Evolutionary conservation across 148 eudicot genomes (phyloP), one percentile per base, ranked within the genome.

Genomic region (Beta vulgaris): DNA sequence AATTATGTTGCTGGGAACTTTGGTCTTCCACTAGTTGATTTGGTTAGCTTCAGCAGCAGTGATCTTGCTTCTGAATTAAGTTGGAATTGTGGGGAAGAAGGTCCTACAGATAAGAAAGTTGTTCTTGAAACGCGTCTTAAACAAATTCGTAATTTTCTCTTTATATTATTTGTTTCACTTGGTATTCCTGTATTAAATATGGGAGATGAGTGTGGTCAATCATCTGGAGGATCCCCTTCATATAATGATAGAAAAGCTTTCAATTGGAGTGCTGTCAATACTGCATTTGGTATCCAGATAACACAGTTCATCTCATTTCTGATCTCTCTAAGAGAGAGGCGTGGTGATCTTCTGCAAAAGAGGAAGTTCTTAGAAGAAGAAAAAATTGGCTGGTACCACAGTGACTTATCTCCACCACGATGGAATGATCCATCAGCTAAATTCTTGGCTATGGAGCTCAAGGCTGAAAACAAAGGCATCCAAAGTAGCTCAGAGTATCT

Each of bases 21-120:
- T 26, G 97, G 98, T 53, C 89, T 96, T 60, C 69, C 98, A 18
- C 93, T 96, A 8, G 97, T 96, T 42, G 99, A 96, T 76, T 78
- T 96, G 78, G 99, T 96, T 68, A 92, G 99, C 84, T 96, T 91
- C 80, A 91, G 94, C 68, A 46, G 64, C 44, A 59, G 40, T 61
- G 81, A 82, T 35, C 68, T 87, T 48, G 83, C 87, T 66, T 84
- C 90, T 7, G 90, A 96, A 69, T 76, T 88, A 42, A 96, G 98
- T 71, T 96, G 99, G 98, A 96, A 96, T 40, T 96, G 99, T 72
- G 99, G 99, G 25, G 94, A 86, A 85, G 99, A 96, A 78, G 99
- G 99, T 29, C 87, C 95, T 60, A 96, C 99, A 13, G 88, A 78
- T 55, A 81, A 86, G 28, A 78, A 79, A 53, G 44, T 75, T 25